Conservation (phyloP, 176 grass and related monocot species). For the Chloris gayana region DNA sequence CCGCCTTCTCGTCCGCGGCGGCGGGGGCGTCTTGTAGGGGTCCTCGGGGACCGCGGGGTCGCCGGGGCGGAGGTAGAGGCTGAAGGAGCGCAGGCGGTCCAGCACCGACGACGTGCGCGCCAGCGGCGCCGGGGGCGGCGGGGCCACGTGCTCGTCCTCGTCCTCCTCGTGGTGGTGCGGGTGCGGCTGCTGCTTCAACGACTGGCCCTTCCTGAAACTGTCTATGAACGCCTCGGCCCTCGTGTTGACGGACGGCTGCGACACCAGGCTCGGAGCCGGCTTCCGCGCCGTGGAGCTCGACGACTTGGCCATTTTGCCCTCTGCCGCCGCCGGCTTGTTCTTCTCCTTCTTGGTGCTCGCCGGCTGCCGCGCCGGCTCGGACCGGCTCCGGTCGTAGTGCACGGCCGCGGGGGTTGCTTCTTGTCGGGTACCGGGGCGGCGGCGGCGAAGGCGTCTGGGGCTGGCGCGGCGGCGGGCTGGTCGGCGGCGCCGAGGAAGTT, state of each 20-base stretch:
- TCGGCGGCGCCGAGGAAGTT: constrained; percentile 45
- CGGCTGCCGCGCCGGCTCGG: constrained; percentile 46
- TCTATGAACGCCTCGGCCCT: constrained; percentile 70
- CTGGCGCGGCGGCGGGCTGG: background rate
- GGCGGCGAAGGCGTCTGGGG: background rate
- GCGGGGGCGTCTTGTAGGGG: background rate
- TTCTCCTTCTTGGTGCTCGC: constrained; percentile 27
- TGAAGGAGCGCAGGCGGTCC: constrained; percentile 70
- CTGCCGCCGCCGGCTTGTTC: background rate
- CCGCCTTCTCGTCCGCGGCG: background rate
- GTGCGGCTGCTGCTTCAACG: background rate
- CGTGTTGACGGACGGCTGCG: constrained; percentile 33
- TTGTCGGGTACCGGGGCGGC: background rate
- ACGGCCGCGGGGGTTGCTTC: background rate
- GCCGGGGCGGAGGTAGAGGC: constrained; percentile 63
- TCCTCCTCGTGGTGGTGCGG: background rate
- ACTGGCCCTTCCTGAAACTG: constrained; percentile 50
- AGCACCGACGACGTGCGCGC: constrained; percentile 59
- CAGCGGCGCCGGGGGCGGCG: constrained; percentile 25
- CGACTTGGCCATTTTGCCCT: constrained; percentile 41
- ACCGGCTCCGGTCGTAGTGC: constrained; percentile 59
- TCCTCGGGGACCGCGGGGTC: constrained; percentile 22
- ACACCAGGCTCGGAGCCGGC: background rate
- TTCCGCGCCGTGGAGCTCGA: constrained; percentile 36
- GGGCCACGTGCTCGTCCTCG: constrained; percentile 29